A percentile compares a stretch with the other conserved stretches of the same genome.
These are phyloP conservation scores for Phytomonas serpens DNA, from an alignment of 208 protist species.

Conservation along the genomic window DNA sequence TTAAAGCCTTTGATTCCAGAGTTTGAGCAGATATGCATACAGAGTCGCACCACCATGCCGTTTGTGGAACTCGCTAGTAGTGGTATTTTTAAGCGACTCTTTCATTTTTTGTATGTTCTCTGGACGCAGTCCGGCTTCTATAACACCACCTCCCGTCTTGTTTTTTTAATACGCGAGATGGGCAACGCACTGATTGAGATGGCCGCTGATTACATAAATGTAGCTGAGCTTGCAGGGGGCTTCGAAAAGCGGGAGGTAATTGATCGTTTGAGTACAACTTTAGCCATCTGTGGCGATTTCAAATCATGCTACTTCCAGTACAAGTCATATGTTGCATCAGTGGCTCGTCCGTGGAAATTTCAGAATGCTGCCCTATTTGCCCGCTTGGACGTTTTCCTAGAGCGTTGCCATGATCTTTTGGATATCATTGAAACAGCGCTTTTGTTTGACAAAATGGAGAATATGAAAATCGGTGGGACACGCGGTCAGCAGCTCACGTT, in stretches of 20 bases:
- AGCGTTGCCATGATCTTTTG: constrained; percentile 94
- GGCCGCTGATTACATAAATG: constrained; percentile 84
- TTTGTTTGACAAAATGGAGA: constrained; percentile 95
- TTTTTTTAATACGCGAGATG: constrained; percentile 93
- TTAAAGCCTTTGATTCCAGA: constrained; percentile 81
- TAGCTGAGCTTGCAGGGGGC: constrained; percentile 87
- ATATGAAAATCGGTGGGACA: constrained; percentile 93
- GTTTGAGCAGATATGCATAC: constrained; percentile 76
- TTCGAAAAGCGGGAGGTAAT: constrained; percentile 93
- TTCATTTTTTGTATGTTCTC: constrained; percentile 91
- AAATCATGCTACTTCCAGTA: constrained; percentile 93
- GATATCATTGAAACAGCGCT: constrained; percentile 92
- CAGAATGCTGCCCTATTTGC: constrained; percentile 94
- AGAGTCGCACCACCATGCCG: constrained; percentile 37
- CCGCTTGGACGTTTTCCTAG: constrained; percentile 92
- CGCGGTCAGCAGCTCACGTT: constrained; percentile 86
- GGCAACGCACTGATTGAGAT: constrained; percentile 94
- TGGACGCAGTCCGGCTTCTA: constrained; percentile 93
- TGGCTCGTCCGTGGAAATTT: constrained; percentile 89
- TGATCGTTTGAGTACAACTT: constrained; percentile 72
- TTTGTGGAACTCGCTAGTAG: constrained; percentile 74
- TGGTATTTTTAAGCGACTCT: constrained; percentile 83
- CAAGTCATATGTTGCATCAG: constrained; percentile 83
- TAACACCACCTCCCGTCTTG: constrained; percentile 87
- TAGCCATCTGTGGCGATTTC: constrained; percentile 88